Base-by-base conservation (phyloP, 2,329 filamentous ascomycete species). In the Ilyonectria mors-panacis region DNA sequence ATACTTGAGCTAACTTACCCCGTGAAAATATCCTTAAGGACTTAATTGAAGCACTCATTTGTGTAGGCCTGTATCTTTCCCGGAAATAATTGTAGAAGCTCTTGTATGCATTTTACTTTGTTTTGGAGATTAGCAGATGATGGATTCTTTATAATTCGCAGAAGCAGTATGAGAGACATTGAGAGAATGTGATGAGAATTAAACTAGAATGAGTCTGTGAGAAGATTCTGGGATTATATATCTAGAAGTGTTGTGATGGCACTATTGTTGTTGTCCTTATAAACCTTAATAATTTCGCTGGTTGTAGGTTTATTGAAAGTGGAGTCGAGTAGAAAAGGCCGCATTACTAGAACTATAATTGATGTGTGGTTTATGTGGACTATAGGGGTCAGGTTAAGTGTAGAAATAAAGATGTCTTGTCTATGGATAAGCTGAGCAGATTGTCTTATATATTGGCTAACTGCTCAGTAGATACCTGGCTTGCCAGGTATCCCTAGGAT, bases 111-210 rank as follows among this genome's bases (percentile, higher is more conserved):
- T n/a, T 51, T 51, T 15, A 51, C 15, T 26, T 51, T 33, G 26
- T 33, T 23, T 17, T 51, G 48, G 28, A 51, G 48, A n/a, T 28
- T 12, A 51, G 23, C 12, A 17, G 48, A 33, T 26, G 23, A 51
- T 13, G 48, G 48, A 8, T 9, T 28, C 12, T n/a, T 33, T 3
- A 51, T 51, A 3, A 33, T 33, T 33, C 48, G 21, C 4, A 51
- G 5, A 28, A 51, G 48, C 10, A 51, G 28, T 51, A 51, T 33
- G 12, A 51, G 23, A n/a, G 48, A 26, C n/a, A 23, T 51, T 9
- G 48, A 51, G 26, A 51, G 48, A 51, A 51, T 51, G 28, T 51
- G 26, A 51, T 51, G 48, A 28, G 48, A 51, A 33, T 51, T 23
- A 13, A 28, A 51, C 48, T 23, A 51, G 23, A 51, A 51, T n/a